These are phyloP conservation scores for Apostasia shenzhenica DNA, from an alignment of 106 monocot genomes.

Conservation along the genomic window DNA sequence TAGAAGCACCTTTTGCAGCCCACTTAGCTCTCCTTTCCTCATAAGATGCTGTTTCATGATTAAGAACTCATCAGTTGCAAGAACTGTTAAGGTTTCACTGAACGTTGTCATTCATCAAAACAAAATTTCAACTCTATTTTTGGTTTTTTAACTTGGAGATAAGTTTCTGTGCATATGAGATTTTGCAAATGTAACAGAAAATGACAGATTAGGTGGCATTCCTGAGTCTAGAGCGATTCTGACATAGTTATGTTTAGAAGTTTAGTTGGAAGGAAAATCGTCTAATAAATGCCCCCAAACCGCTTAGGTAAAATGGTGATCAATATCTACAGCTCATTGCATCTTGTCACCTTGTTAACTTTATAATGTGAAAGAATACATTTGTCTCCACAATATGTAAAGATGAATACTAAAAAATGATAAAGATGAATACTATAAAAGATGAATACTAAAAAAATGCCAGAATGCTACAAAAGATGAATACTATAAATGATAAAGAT, in stretches of 20 bases:
- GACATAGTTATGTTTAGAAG: neutral
- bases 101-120: neutral
- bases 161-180: neutral
- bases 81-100: neutral
- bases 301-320: too few relatives aligned
- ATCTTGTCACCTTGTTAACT: too few relatives aligned
- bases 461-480: too few relatives aligned
- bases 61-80: neutral
- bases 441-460: too few relatives aligned
- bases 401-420: too few relatives aligned
- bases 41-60: conserved; percentile 51
- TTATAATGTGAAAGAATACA: too few relatives aligned
- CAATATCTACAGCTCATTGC: too few relatives aligned
- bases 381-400: too few relatives aligned
- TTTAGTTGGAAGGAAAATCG: too few relatives aligned
- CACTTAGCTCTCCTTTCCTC: conserved; percentile 58
- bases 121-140: neutral
- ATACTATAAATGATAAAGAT: too few relatives aligned
- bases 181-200: neutral
- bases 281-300: too few relatives aligned
- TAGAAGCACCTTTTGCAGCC: conserved; percentile 16
- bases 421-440: too few relatives aligned
- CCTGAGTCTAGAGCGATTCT: neutral
- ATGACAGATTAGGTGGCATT: neutral
- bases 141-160: neutral